A percentile compares a stretch with the other conserved stretches of the same genome.
Evolutionary conservation across 148 eudicot species (phyloP).

Genomic region (Cornus suecica): DNA sequence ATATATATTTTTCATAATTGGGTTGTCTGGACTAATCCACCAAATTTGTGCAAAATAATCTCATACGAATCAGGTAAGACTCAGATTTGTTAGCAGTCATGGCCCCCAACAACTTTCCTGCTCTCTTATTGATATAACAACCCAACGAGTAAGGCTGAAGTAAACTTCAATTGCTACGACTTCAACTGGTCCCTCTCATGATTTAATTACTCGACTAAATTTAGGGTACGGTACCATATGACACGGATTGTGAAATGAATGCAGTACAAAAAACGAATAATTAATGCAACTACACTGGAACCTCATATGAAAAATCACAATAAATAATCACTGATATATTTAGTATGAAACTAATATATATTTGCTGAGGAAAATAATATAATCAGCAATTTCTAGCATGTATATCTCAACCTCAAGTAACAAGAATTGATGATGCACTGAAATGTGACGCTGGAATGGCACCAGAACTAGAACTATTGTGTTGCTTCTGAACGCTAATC

Average conservation of each 20-base stretch:
- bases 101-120: no score
- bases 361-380: background rate
- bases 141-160: no score
- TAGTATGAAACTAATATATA: background rate
- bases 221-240: background rate
- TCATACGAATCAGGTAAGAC: no score
- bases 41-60: no score
- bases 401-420: background rate
- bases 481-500: background rate
- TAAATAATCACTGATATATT: background rate
- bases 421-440: conserved; percentile 6
- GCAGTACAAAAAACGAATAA: background rate
- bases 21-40: no score
- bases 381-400: background rate
- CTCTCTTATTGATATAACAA: no score
- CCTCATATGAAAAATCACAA: background rate
- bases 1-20: no score
- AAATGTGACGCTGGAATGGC: background rate
- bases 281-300: background rate
- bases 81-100: no score
- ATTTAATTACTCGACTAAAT: background rate
- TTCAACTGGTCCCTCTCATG: background rate
- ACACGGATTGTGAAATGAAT: background rate
- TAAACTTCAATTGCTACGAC: background rate
- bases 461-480: conserved; percentile 1